These are phyloP conservation scores for Penicillium odoratum DNA, from an alignment of 495 filamentous ascomycete genomes.

Conservation along the genomic window DNA sequence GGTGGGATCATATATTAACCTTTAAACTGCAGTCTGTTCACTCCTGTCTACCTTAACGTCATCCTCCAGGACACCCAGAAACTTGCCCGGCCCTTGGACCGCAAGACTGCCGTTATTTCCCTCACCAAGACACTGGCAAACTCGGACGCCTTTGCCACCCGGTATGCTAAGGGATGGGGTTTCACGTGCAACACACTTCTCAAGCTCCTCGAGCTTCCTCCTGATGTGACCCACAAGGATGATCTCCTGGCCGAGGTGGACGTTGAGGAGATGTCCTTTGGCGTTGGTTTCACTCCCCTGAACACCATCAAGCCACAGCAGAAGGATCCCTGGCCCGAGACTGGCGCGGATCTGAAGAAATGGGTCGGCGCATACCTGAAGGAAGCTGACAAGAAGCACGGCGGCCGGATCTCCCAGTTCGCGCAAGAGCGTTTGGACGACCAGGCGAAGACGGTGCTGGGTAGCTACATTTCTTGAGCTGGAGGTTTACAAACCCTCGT, in stretches of 20 bases:
- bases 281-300: conserved; percentile 86
- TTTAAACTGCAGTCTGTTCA: conserved; percentile 62
- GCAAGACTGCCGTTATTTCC: conserved; percentile 90
- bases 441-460: conserved; percentile 54
- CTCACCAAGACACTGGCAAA: conserved; percentile 87
- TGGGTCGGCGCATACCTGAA: conserved; percentile 79
- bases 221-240: conserved; percentile 68
- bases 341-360: conserved; percentile 66
- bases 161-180: conserved; percentile 78
- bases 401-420: conserved; percentile 55
- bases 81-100: conserved; percentile 81
- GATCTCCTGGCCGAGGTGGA: conserved; percentile 80
- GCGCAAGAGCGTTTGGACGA: conserved; percentile 59
- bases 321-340: conserved; percentile 78
- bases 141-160: conserved; percentile 72
- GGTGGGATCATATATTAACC: conserved; percentile 23
- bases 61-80: conserved; percentile 86
- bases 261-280: conserved; percentile 91
- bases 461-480: conserved; percentile 53
- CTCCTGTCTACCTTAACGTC: conserved; percentile 76
- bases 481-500: neutral
- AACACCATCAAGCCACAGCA: conserved; percentile 75
- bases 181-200: conserved; percentile 83
- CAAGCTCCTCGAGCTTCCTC: conserved; percentile 83
- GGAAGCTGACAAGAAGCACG: conserved; percentile 55